These are phyloP conservation scores for Licmophora abbreviata DNA, from an alignment of 108 stramenopile genomes.

Conservation along the genomic window DNA sequence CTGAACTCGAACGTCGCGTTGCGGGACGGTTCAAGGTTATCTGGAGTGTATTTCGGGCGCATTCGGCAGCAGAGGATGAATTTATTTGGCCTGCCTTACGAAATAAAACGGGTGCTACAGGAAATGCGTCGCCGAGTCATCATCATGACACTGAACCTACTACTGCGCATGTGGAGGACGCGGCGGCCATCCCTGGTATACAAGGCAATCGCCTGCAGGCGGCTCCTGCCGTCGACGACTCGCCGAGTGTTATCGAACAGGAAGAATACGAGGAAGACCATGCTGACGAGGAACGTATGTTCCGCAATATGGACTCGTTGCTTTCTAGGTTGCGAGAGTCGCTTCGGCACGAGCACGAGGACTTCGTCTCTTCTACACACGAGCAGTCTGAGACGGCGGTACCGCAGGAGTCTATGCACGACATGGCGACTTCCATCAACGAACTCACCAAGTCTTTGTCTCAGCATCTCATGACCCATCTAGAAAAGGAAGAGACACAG, in stretches of 20 bases:
- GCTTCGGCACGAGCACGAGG: constrained; percentile 15
- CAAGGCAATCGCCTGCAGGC: background rate
- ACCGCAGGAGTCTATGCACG: constrained; percentile 14
- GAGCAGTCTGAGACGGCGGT: no score
- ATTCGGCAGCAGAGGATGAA: constrained; percentile 94
- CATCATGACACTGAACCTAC: background rate
- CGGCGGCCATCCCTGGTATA: background rate
- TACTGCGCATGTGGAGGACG: background rate
- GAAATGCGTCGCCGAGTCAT: background rate
- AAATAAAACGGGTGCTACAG: constrained; percentile 19
- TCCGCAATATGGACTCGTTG: constrained; percentile 59
- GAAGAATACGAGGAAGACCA: constrained; percentile 92
- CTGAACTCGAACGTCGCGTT: constrained; percentile 53
- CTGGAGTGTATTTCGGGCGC: constrained; percentile 90
- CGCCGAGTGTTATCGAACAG: constrained; percentile 47
- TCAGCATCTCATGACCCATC: constrained; percentile 65
- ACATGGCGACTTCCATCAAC: constrained; percentile 40
- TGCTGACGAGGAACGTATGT: constrained; percentile 87
- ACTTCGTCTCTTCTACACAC: background rate
- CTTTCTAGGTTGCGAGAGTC: constrained; percentile 43
- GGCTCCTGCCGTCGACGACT: constrained; percentile 10
- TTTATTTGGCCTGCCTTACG: constrained; percentile 93
- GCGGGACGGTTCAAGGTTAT: constrained; percentile 87
- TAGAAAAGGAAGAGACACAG: constrained; percentile 85
- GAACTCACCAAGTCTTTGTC: constrained; percentile 40